Evolutionary conservation across 768 basidiomycete species (phyloP), one percentile per base, ranked within the genome.

Genomic region (Pleurotus djamor): DNA sequence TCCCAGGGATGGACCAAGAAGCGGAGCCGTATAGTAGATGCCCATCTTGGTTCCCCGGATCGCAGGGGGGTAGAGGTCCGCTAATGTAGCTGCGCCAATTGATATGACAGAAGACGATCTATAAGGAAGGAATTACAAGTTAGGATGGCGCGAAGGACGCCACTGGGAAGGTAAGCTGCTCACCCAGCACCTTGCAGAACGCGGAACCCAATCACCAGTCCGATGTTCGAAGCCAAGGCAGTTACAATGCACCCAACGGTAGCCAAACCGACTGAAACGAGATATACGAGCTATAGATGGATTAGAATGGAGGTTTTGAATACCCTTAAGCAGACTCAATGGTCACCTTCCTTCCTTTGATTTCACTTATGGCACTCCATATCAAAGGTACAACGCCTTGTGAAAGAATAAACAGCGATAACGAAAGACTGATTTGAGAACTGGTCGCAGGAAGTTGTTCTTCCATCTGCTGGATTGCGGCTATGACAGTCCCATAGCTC

Each of bases 21-120:
- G 80, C 0, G 91, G 91, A 14, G 92, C 86, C 10, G 86, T 85
- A 63, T 89, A 93, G 71, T 87, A 94, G 6, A 92, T 76, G 0
- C 92, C 92, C 82, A 94, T 88, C 79, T 83, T 88, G 16, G 80
- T 83, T 4, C 92, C 92, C 52, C 92, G 79, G 67, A 92, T 87
- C 10, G 79, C 76, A 0, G 88, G 83, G 28, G 91, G 89, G 64
- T 84, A 92, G 3, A 92, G 86, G 67, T 92, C 91, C 1, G 89
- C 89, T 3, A 93, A 73, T 3, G 90, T 89, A 13, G 87, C 90
- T 0, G 89, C 88, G 4, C 91, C 92, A 56, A 92, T 85, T 0
- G 86, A 69, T 44, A 89, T 79, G 7, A 88, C 85, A 7, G 88
- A 87, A 50, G 85, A 83, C 3, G 86, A 38, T 38, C 21, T 37